These are phyloP conservation scores for Aspergillus fructus DNA, from an alignment of 2,329 filamentous ascomycete genomes.

Conservation along the genomic window DNA sequence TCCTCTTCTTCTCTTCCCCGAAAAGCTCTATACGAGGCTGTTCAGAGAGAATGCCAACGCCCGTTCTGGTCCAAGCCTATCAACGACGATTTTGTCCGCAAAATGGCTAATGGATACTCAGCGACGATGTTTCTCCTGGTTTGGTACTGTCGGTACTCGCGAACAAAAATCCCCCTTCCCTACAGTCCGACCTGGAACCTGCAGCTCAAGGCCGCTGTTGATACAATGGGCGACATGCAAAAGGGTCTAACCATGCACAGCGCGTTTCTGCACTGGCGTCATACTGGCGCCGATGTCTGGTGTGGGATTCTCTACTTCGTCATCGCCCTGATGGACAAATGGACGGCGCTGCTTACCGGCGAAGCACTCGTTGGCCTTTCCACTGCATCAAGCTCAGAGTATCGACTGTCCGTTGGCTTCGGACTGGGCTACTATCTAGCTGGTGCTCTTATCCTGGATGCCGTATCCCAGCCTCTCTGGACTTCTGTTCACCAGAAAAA, in stretches of 20 bases:
- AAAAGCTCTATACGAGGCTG: conserved; percentile 45
- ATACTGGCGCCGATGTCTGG: conserved; percentile 53
- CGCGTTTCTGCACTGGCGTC: conserved; percentile 58
- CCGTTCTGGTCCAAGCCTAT: conserved; percentile 44
- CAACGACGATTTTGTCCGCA: conserved; percentile 46
- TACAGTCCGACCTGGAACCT: conserved; percentile 59
- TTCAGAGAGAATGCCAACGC: conserved; percentile 45
- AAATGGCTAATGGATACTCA: conserved; percentile 51
- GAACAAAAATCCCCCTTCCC: conserved; percentile 46
- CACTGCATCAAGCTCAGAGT: conserved; percentile 34
- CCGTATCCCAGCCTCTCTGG: conserved; percentile 31
- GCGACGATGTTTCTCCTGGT: conserved; percentile 54
- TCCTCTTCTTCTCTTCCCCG: conserved; percentile 22
- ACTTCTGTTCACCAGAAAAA: conserved; percentile 5
- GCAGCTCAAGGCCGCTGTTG: conserved; percentile 53
- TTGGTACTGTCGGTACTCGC: conserved; percentile 48
- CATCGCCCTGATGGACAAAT: conserved; percentile 55
- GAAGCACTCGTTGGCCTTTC: conserved; percentile 42
- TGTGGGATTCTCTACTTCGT: conserved; percentile 56
- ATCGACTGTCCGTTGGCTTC: conserved; percentile 53
- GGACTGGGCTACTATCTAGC: conserved; percentile 57
- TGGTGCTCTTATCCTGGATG: conserved; percentile 56
- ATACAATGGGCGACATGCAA: conserved; percentile 53
- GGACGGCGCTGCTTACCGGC: conserved; percentile 51
- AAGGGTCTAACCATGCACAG: conserved; percentile 57